A percentile compares a stretch with the other conserved stretches of the same genome.
Conservation (phyloP, 352 stramenopile genomes). For the Globisporangium middletonii region DNA sequence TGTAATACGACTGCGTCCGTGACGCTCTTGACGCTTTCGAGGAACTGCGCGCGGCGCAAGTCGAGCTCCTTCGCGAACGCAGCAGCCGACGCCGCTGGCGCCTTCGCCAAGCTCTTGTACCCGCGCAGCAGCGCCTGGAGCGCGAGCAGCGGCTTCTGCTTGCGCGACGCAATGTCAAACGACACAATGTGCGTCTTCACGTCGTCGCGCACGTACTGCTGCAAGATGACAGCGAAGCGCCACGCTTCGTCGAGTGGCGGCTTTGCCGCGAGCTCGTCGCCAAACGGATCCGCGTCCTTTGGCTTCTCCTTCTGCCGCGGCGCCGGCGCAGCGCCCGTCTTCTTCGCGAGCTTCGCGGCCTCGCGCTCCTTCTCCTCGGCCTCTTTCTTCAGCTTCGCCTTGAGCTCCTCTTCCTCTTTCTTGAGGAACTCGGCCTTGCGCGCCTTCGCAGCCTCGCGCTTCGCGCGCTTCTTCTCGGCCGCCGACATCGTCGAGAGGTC, state of each 20-base stretch:
- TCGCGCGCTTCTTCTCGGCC: conserved; percentile 91
- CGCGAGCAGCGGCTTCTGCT: conserved; percentile 69
- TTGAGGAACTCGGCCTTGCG: conserved; percentile 89
- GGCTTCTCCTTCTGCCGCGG: conserved; percentile 35
- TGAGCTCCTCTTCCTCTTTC: conserved; percentile 68
- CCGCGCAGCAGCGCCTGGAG: conserved; percentile 71
- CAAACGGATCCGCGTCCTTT: conserved; percentile 68
- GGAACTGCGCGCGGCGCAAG: conserved; percentile 31
- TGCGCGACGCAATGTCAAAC: conserved; percentile 72
- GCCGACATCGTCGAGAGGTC: conserved; percentile 86
- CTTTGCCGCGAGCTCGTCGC: conserved; percentile 65
- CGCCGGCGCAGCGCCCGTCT: conserved; percentile 30
- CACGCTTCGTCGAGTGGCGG: conserved; percentile 68
- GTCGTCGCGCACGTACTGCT: conserved; percentile 50
- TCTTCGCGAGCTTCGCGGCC: conserved; percentile 59
- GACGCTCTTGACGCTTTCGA: conserved; percentile 45
- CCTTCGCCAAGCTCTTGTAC: conserved; percentile 26
- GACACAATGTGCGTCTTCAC: conserved; percentile 63
- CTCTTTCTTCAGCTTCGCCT: conserved; percentile 74
- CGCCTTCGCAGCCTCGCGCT: conserved; percentile 83
- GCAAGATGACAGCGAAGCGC: conserved; percentile 68
- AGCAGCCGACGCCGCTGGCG: conserved; percentile 6
- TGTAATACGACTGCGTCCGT: conserved; percentile 53
- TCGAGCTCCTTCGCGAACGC: conserved; percentile 31
- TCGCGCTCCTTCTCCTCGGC: conserved; percentile 67